Evolutionary conservation across 805 yeast species (phyloP).

Genomic region (Kazachstania psychrophila): DNA sequence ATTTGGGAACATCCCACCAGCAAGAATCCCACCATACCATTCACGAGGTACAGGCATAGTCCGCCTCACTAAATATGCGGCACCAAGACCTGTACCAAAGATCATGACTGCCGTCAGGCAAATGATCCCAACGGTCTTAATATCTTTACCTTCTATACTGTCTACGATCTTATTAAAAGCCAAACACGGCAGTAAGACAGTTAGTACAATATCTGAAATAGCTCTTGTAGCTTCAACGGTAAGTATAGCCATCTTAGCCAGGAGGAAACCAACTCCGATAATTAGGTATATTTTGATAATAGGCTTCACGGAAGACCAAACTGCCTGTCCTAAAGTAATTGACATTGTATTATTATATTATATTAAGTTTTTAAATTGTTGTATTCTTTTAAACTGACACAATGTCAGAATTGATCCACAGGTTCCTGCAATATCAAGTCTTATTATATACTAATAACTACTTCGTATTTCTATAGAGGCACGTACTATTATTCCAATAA

Average conservation of each 20-base stretch:
- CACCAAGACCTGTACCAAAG: conserved; percentile 40
- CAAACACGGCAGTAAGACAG: conserved; percentile 57
- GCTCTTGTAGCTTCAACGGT: conserved; percentile 55
- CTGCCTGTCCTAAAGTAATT: conserved; percentile 26
- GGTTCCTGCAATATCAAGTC: too few species aligned
- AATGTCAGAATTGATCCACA: too few species aligned
- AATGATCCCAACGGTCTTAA: conserved; percentile 60
- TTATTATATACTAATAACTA: too few species aligned
- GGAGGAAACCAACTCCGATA: conserved; percentile 50
- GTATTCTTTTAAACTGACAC: too few species aligned
- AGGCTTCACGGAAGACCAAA: conserved; percentile 57
- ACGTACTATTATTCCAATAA: too few species aligned
- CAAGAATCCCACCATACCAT: conserved; percentile 63
- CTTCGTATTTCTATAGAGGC: too few species aligned
- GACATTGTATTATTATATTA: too few species aligned
- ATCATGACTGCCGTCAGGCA: conserved; percentile 43
- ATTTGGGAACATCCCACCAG: conserved; percentile 66
- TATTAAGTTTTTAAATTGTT: too few species aligned
- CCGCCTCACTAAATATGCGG: conserved; percentile 32
- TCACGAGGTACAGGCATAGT: conserved; percentile 44
- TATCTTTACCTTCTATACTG: conserved; percentile 52
- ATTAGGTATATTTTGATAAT: conserved; percentile 67
- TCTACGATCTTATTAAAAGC: conserved; percentile 54
- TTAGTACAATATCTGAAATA: conserved; percentile 52
- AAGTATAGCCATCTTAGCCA: conserved; percentile 50